These are phyloP conservation scores for Jaminaea rosea DNA, from an alignment of 1,284 basidiomycete species.

Conservation along the genomic window DNA sequence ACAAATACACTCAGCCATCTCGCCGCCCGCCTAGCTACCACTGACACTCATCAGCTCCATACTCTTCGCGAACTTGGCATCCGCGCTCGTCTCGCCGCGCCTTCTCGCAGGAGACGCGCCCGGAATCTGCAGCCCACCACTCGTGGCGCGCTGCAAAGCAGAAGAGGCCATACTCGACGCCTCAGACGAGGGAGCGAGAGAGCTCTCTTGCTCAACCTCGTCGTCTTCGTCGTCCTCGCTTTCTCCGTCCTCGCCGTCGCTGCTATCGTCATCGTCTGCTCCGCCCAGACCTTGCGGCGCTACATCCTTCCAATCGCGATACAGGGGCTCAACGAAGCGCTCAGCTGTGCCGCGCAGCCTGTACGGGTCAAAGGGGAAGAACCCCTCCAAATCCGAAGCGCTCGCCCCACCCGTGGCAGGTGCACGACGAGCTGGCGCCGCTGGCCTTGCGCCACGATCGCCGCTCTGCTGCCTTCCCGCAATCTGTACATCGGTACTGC, in stretches of 20 bases:
- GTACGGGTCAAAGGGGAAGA: constrained; percentile 99
- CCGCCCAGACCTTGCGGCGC: constrained; percentile 27
- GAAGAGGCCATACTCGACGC: too few relatives aligned
- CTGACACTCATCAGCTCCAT: background rate
- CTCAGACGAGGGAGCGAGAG: background rate
- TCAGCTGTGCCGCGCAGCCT: constrained; percentile 59
- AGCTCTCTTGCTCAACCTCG: constrained; percentile 13
- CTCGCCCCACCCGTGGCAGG: background rate
- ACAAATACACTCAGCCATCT: too few relatives aligned
- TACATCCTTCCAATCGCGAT: constrained; percentile 54
- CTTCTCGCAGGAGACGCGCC: background rate
- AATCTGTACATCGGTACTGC: background rate
- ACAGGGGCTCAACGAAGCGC: constrained; percentile 52
- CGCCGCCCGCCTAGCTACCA: background rate
- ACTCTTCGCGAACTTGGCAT: background rate
- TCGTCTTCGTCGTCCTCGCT: constrained; percentile 26
- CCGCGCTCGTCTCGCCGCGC: background rate
- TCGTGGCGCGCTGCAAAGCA: too few relatives aligned
- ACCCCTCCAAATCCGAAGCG: constrained; percentile 63
- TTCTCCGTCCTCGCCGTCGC: constrained; percentile 14
- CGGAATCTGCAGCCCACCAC: background rate
- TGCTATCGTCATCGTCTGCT: constrained; percentile 21
- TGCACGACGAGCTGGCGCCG: too few relatives aligned
- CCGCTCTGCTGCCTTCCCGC: background rate
- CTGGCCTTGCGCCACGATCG: too few relatives aligned